Evolutionary conservation across 345 rosid genomes (phyloP), one percentile per base, ranked within the genome.

Genomic region (Stellera chamaejasme): DNA sequence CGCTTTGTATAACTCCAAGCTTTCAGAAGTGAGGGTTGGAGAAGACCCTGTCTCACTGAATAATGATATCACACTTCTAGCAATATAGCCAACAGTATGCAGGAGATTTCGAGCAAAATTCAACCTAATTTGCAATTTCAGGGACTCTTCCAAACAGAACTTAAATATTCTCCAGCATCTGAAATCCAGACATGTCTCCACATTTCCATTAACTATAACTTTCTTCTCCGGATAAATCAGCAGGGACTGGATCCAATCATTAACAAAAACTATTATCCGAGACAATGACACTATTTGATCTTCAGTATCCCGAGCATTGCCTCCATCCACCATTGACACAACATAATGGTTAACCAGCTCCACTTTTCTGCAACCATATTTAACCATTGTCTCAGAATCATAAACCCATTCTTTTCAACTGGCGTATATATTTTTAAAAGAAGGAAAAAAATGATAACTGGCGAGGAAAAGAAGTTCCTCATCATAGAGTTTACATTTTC

Each of bases 151-250:
- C 75, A 93, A 70, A 63, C 91, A 89, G 57, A 84, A 89, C 56
- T 73, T 77, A 58, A 93, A 80, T 60, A 89, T 66, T 46, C 72
- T 69, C 97, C 99, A 93, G 63, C 92, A 87, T 67, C 91, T 84
- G 26, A 58, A 70, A 72, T 93, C 94, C 66, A 84, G 72, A 64
- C 76, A 77, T 11, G 79, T 63, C 45, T 65, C 74, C 43, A 68
- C 13, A 50, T 23, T 61, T 19, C 59, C 67, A 50, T 65, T 64
- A 19, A 52, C 52, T 45, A 66, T 61, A 59, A 45, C 55, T 52
- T 77, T 81, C 72, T 78, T 80, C 50, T 81, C 76, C 0, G 69
- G 50, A 0, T 79, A 69, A 56, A 81, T 64, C 69, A 93, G 75
- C 59, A 81, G 52, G 0, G 87, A 72, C 62, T 84, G 94, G 16